Base-by-base conservation (phyloP, 768 basidiomycete species). In the Goffeauzyma gilvescens region DNA sequence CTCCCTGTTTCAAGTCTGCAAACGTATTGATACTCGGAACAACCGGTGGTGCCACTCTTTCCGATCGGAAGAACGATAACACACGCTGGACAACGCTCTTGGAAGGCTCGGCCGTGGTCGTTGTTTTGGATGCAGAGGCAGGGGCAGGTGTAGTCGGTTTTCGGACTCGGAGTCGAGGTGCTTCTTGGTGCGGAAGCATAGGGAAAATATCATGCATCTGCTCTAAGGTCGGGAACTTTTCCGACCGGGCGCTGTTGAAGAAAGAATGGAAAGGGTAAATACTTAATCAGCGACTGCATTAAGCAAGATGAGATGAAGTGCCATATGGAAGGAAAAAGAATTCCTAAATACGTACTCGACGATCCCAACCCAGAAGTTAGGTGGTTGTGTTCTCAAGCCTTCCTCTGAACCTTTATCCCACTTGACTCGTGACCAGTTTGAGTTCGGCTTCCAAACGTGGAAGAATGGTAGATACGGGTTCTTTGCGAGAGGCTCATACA, bases 361-460 rank as follows among this genome's bases (percentile, higher is more conserved):
- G 2, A 89, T 79, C 1, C 82, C 81, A 15, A 93, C 65, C 38
- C 76, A 72, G 63, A 85, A 96, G 62, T 93, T 85, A 2, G 89
- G 85, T 1, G 71, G 68, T 5, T 78, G 75, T 5, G 79, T 81
- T 1, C 72, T 65, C 18, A 63, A 0, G 75, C 79, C 66, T 78
- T 84, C 58, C 74, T 78, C 67, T 76, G 44, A 48, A 2, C 58
- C 59, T 32, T 50, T 50, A 30, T 61, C 59, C 62, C 62, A 63
- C 25, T 50, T 50, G 2, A 42, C 38, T 21, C 56, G 55, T 0
- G 57, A 56, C 57, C 58, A 90, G 6, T 80, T 70, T 0, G 84
- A 83, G 6, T 75, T 76, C 2, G 90, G 90, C 56, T 90, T 93
- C 67, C 89, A 90, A 4, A 85, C 68, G 55, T 93, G 79, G 63